phyloP scores from a whole-genome alignment of 305 asterid genomes.

The Petunia hybrid region DNA sequence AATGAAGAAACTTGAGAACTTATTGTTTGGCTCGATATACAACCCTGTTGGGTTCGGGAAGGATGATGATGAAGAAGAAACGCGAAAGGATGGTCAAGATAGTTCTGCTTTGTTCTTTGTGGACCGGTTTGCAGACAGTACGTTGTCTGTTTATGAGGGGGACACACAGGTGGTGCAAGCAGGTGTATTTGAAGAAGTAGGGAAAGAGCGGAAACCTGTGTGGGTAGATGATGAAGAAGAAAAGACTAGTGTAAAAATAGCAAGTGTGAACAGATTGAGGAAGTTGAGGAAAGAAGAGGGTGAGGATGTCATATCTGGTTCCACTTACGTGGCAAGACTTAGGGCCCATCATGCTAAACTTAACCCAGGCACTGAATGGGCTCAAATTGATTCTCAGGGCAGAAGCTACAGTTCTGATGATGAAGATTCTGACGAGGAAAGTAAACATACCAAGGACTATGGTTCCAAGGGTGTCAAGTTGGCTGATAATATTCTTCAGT shows the following conservation, averaged over 20 bases:
- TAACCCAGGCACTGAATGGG: conserved; percentile 92
- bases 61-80: conserved; percentile 52
- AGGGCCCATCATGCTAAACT: conserved; percentile 88
- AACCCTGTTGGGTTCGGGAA: conserved; percentile 66
- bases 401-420: conserved; percentile 57
- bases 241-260: conserved; percentile 65
- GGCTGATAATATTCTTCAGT: conserved; percentile 60
- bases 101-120: conserved; percentile 66
- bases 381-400: conserved; percentile 52
- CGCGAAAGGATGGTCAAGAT: conserved; percentile 45
- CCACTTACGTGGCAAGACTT: conserved; percentile 70
- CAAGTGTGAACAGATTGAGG: conserved; percentile 75
- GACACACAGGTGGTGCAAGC: conserved; percentile 45
- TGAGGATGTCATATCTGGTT: conserved; percentile 72
- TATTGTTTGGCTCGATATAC: conserved; percentile 71
- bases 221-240: conserved; percentile 94
- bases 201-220: conserved; percentile 58
- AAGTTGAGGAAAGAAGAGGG: conserved; percentile 82
- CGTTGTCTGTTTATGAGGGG: conserved; percentile 68
- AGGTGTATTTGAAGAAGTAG: conserved; percentile 36
- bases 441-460: conserved; percentile 11
- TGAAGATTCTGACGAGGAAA: conserved; percentile 67
- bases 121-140: conserved; percentile 64
- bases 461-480: conserved; percentile 45
- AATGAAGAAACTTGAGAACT: conserved; percentile 67